Conservation (phyloP, 345 rosid species). For the Hibiscus syriacus region DNA sequence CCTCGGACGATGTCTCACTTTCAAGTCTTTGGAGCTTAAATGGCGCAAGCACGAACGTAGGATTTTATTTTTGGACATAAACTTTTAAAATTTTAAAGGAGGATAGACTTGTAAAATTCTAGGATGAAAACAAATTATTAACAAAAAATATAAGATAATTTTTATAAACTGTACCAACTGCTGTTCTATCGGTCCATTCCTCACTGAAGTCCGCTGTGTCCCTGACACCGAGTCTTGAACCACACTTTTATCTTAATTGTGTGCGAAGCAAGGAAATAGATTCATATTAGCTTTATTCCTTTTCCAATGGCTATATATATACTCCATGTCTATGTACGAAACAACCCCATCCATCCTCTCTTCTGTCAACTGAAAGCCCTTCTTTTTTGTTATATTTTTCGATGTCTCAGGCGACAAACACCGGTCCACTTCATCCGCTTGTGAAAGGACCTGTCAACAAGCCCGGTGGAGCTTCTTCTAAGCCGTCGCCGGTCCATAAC, state of each 20-base stretch:
- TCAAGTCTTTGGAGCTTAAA: too few species aligned
- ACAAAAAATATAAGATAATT: too few species aligned
- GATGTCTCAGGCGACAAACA: neutral
- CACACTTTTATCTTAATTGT: conserved; percentile 17
- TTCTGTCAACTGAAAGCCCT: neutral
- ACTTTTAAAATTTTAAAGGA: too few species aligned
- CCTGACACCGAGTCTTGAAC: neutral
- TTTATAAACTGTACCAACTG: too few species aligned
- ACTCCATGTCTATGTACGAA: neutral
- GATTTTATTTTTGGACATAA: too few species aligned
- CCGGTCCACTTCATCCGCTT: neutral
- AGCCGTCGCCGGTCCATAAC: neutral
- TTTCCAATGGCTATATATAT: conserved; percentile 27
- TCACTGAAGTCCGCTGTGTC: neutral
- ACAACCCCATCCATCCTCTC: conserved; percentile 6
- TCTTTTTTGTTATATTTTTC: neutral
- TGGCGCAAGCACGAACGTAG: too few species aligned
- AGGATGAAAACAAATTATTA: too few species aligned
- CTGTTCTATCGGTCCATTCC: too few species aligned
- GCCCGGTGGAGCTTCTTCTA: neutral
- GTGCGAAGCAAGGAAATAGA: conserved; percentile 52
- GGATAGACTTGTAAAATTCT: too few species aligned
- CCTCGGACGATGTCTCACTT: neutral
- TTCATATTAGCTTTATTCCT: conserved; percentile 25
- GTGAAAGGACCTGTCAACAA: neutral